Percentiles rank a stretch among this genome's conserved stretches.
These are phyloP conservation scores for Spizellomyces punctatus DNA, from an alignment of 192 early-diverging fungal species.

Conservation along the genomic window DNA sequence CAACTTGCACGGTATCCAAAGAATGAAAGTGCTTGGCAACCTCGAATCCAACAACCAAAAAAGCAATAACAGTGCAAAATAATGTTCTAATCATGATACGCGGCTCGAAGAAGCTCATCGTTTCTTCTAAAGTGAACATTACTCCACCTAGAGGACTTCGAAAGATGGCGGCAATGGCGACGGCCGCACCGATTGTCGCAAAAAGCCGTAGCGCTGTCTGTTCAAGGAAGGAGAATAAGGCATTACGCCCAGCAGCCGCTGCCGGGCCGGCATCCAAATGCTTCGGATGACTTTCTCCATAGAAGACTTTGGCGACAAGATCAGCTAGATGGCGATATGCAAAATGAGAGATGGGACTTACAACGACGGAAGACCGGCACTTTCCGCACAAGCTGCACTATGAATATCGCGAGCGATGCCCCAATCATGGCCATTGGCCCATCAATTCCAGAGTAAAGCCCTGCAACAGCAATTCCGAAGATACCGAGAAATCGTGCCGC, in stretches of 20 bases:
- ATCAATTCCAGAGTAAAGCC: slow-evolving; percentile 41
- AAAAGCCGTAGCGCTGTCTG: slow-evolving; percentile 33
- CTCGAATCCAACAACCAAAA: slow-evolving; percentile 28
- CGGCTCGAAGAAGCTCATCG: slow-evolving; percentile 43
- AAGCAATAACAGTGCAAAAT: slow-evolving; percentile 38
- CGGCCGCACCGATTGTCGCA: slow-evolving; percentile 43
- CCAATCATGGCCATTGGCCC: slow-evolving; percentile 43
- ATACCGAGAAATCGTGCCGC: slow-evolving; percentile 28
- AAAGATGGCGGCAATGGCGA: slow-evolving; percentile 43
- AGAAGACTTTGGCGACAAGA: slow-evolving; percentile 5
- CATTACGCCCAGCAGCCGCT: slow-evolving; percentile 21
- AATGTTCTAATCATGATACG: slow-evolving; percentile 26
- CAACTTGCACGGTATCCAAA: neutral
- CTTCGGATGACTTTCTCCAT: slow-evolving; percentile 16
- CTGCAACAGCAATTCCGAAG: slow-evolving; percentile 24
- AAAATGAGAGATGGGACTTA: no score
- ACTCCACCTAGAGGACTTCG: slow-evolving; percentile 40
- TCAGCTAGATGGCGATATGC: no score
- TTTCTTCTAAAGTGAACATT: slow-evolving; percentile 45
- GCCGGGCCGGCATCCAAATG: slow-evolving; percentile 1
- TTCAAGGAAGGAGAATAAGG: slow-evolving; percentile 34
- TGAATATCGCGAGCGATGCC: slow-evolving; percentile 31
- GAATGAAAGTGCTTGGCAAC: slow-evolving; percentile 4
- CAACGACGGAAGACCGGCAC: slow-evolving; percentile 10
- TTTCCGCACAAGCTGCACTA: slow-evolving; percentile 4